Conservation (phyloP, 805 yeast genomes). For the Suhomyces kilbournensis region DNA sequence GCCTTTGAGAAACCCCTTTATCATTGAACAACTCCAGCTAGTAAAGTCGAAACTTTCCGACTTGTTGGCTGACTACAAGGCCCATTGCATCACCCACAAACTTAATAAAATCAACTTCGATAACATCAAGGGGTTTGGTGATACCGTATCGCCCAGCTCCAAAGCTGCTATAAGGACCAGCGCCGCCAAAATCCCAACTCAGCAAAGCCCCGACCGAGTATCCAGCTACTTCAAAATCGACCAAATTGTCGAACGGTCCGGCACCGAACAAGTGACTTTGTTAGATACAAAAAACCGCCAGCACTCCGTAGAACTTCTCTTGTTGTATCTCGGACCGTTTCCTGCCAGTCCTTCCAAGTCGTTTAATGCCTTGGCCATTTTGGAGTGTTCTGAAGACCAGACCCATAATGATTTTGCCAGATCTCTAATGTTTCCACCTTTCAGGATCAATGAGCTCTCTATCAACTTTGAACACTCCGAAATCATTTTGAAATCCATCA, state of each 20-base stretch:
- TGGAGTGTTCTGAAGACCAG: constrained; percentile 12
- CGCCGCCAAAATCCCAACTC: constrained; percentile 2
- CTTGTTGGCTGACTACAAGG: constrained; percentile 16
- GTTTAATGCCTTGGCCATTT: constrained; percentile 38
- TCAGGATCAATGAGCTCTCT: constrained; percentile 36
- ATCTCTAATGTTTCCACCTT: constrained; percentile 41
- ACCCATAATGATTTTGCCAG: constrained; percentile 11
- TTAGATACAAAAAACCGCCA: constrained; percentile 6
- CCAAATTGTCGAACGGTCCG: constrained; percentile 37
- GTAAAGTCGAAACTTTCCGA: constrained; percentile 12
- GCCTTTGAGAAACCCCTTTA: constrained; percentile 37
- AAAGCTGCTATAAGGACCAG: background rate
- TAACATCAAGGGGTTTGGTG: constrained; percentile 29
- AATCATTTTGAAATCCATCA: constrained; percentile 12
- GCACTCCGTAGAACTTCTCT: constrained; percentile 28
- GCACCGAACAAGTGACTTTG: constrained; percentile 18
- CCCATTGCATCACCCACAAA: constrained; percentile 12
- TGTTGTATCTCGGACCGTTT: constrained; percentile 24
- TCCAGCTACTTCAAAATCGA: constrained; percentile 35
- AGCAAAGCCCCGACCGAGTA: constrained; percentile 17
- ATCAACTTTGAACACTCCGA: constrained; percentile 13
- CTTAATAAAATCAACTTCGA: constrained; percentile 36
- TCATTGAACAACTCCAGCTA: constrained; percentile 27
- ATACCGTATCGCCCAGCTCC: constrained; percentile 4
- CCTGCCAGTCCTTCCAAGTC: constrained; percentile 7